phyloP scores from a whole-genome alignment of 2,329 filamentous ascomycete species.

The Verticillium dahliae region DNA sequence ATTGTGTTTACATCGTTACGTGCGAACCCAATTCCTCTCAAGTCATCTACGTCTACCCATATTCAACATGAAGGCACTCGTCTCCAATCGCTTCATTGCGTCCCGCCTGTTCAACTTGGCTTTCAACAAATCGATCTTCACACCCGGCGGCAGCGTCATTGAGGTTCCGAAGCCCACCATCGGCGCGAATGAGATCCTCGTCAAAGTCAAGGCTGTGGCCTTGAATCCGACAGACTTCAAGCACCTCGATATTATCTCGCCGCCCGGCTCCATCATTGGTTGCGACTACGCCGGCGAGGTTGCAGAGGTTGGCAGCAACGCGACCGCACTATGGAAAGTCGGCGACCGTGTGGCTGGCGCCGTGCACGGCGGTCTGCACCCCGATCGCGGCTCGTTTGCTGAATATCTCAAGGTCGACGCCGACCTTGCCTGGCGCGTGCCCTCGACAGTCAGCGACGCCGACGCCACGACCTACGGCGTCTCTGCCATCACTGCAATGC shows the following conservation, averaged over 20 bases:
- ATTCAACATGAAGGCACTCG: conserved; percentile 12
- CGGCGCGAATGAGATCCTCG: conserved; percentile 17
- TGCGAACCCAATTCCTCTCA: neutral
- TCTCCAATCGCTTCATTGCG: conserved; percentile 5
- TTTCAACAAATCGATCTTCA: conserved; percentile 15
- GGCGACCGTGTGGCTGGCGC: conserved; percentile 40
- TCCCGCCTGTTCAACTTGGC: conserved; percentile 1
- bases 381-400: conserved; percentile 28
- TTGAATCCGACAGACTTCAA: conserved; percentile 31
- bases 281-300: conserved; percentile 42
- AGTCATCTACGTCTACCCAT: neutral
- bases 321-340: conserved; percentile 34
- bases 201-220: conserved; percentile 26
- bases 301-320: conserved; percentile 33
- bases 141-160: neutral
- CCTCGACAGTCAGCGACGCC: conserved; percentile 34
- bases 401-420: conserved; percentile 30
- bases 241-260: conserved; percentile 16
- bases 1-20: too few species aligned
- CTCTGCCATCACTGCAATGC: conserved; percentile 29
- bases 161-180: neutral
- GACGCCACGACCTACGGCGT: conserved; percentile 39
- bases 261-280: conserved; percentile 21
- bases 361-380: conserved; percentile 21
- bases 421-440: conserved; percentile 34